Evolutionary conservation across 2,329 filamentous ascomycete genomes (phyloP).

Genomic region (Eutypella sp.): DNA sequence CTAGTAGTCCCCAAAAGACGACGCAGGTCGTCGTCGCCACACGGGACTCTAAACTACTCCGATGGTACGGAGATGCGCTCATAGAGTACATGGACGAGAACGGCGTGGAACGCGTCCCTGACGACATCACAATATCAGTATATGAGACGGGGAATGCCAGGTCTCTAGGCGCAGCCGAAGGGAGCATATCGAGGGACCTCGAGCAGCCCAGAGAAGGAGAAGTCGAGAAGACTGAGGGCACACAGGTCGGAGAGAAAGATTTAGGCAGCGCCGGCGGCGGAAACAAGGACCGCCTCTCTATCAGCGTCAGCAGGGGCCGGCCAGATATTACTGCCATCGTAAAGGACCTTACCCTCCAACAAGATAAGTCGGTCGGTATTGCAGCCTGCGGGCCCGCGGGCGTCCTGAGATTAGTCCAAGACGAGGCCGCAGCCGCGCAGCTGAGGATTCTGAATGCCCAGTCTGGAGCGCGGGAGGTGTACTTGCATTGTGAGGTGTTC

Average conservation of each 20-base stretch:
- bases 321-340: constrained; percentile 16
- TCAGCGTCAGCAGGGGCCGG: constrained; percentile 11
- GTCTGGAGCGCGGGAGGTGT: constrained; percentile 20
- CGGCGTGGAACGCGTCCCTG: constrained; percentile 9
- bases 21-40: constrained; percentile 25
- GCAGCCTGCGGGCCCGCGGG: constrained; percentile 20
- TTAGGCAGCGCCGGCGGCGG: neutral
- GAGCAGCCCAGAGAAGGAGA: constrained; percentile 2
- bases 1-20: constrained; percentile 3
- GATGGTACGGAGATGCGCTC: constrained; percentile 25
- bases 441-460: constrained; percentile 16
- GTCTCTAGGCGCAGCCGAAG: constrained; percentile 1
- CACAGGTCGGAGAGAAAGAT: too few species aligned
- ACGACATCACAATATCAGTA: constrained; percentile 15
- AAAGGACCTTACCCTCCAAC: constrained; percentile 14
- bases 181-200: constrained; percentile 7
- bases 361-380: constrained; percentile 18
- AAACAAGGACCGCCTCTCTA: neutral
- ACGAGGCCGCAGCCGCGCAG: constrained; percentile 23
- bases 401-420: constrained; percentile 17
- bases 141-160: constrained; percentile 16
- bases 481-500: constrained; percentile 23
- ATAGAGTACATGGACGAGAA: constrained; percentile 17
- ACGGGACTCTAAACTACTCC: constrained; percentile 20
- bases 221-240: constrained; percentile 5